A percentile compares a stretch with the other conserved stretches of the same genome.
Conservation (phyloP, 2,329 filamentous ascomycete species). For the Sporothrix globosa region DNA sequence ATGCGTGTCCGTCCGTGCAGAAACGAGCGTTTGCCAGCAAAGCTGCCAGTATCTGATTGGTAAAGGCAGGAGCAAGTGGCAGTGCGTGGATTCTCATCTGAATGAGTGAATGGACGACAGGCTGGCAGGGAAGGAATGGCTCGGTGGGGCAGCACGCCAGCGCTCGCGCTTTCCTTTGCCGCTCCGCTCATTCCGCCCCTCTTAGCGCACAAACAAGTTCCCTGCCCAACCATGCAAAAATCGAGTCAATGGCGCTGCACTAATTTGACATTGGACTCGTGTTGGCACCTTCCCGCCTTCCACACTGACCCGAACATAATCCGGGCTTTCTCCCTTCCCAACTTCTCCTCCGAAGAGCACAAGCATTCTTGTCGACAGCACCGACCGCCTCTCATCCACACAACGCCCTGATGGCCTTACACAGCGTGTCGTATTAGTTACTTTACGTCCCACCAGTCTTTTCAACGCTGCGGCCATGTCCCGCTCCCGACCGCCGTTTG, state of each 20-base stretch:
- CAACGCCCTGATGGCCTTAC: background rate
- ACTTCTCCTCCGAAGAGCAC: background rate
- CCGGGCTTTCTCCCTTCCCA: background rate
- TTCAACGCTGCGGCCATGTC: slow-evolving; percentile 33
- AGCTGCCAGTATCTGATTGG: slow-evolving; percentile 29
- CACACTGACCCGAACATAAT: background rate
- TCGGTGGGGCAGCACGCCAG: slow-evolving; percentile 26
- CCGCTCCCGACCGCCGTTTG: slow-evolving; percentile 27
- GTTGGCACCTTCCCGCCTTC: slow-evolving; percentile 24
- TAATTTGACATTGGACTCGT: background rate
- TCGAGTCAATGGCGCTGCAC: slow-evolving; percentile 26
- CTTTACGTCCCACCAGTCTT: background rate
- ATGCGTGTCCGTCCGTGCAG: slow-evolving; percentile 23
- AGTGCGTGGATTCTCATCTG: slow-evolving; percentile 11
- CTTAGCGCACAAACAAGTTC: slow-evolving; percentile 9
- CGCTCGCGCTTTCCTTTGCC: slow-evolving; percentile 28
- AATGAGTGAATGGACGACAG: slow-evolving; percentile 17
- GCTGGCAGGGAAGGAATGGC: slow-evolving; percentile 25
- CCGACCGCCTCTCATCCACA: background rate
- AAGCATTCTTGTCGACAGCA: background rate
- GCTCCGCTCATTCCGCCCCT: slow-evolving; percentile 31
- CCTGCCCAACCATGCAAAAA: slow-evolving; percentile 21
- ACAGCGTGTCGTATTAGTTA: background rate
- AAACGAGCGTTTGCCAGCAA: slow-evolving; percentile 29
- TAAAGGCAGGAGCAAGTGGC: slow-evolving; percentile 28